phyloP scores from a whole-genome alignment of 1,284 basidiomycete species.

The Rhodotorula glutinis region DNA sequence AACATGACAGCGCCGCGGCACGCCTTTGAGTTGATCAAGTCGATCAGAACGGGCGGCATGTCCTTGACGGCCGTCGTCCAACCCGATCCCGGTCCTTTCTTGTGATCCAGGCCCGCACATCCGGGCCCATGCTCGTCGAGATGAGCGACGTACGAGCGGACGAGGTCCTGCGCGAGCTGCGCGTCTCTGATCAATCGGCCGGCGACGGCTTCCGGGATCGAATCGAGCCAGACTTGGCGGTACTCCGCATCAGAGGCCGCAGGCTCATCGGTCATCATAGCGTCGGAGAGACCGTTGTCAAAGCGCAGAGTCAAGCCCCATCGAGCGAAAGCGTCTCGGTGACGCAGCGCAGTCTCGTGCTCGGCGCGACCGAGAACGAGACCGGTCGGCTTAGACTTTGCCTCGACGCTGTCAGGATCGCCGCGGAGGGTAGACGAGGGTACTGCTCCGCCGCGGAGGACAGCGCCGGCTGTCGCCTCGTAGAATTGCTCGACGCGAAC shows the following conservation, averaged over 20 bases:
- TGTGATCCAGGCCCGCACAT: not conserved
- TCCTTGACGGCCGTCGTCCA: constrained; percentile 72
- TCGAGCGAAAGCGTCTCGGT: constrained; percentile 55
- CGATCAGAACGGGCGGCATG: constrained; percentile 73
- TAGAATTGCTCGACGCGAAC: constrained; percentile 78
- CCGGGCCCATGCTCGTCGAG: not conserved
- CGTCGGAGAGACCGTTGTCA: too few species aligned
- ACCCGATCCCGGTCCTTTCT: constrained; percentile 38
- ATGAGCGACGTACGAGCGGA: constrained; percentile 33
- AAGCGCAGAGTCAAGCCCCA: constrained; percentile 23
- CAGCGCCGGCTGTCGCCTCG: constrained; percentile 63
- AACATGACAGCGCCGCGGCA: constrained; percentile 97
- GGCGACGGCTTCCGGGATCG: constrained; percentile 47
- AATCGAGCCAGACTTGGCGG: constrained; percentile 46
- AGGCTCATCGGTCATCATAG: too few species aligned
- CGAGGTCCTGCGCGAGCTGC: constrained; percentile 44
- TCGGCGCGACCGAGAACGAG: constrained; percentile 41
- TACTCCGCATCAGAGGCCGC: constrained; percentile 27
- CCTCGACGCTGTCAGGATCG: constrained; percentile 46
- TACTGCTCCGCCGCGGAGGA: constrained; percentile 50
- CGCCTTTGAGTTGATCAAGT: constrained; percentile 85
- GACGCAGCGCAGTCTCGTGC: constrained; percentile 43
- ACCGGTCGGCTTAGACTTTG: not conserved
- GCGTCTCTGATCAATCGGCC: constrained; percentile 43
- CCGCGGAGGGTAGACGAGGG: constrained; percentile 31